Base-by-base conservation (phyloP, 2,329 filamentous ascomycete species). In the Exophiala mesophila region DNA sequence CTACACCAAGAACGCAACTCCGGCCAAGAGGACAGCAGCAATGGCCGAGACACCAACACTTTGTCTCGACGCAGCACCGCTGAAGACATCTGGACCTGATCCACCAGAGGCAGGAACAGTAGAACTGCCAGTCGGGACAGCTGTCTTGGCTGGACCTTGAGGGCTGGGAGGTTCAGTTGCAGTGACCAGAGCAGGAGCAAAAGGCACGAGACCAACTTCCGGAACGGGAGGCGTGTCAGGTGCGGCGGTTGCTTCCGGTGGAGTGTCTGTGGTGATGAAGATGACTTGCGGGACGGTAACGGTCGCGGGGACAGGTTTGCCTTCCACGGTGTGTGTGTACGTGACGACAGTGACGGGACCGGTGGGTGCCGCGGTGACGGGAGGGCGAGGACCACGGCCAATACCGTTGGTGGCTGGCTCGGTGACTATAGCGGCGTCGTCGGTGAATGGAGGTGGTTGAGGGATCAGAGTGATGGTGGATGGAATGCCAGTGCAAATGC, bases 401-500 rank as follows among this genome's bases (percentile, higher is more conserved):
- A 39, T 45, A 3, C 48, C 48, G 16, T 57, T 52, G 17, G 60
- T 62, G 24, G 54, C 55, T n/a, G n/a, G n/a, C 5, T 38, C 26
- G 7, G 34, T 46, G 12, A 45, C 36, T n/a, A n/a, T n/a, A n/a
- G n/a, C n/a, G 15, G 52, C 15, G 13, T 42, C 50, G 39, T 53
- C 50, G 29, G 63, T 62, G 33, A 71, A 63, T 10, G 71, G 70
- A 45, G 71, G 69, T 21, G 76, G 75, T 59, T 78, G 72, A 21
- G 67, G 65, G 19, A 61, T 60, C n/a, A 74, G 63, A 5, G 68
- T 71, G 64, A 82, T 76, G 41, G 73, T 74, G 28, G 73, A 72
- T 17, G 84, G 79, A 55, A 87, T 80, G 50, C 77, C 80, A 36
- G 85, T 94, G 59, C 87, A 78, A 58, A 97, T 85, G 52, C 75